These are phyloP conservation scores for Quercus phellos DNA, from an alignment of 331 rosid species.

Conservation along the genomic window DNA sequence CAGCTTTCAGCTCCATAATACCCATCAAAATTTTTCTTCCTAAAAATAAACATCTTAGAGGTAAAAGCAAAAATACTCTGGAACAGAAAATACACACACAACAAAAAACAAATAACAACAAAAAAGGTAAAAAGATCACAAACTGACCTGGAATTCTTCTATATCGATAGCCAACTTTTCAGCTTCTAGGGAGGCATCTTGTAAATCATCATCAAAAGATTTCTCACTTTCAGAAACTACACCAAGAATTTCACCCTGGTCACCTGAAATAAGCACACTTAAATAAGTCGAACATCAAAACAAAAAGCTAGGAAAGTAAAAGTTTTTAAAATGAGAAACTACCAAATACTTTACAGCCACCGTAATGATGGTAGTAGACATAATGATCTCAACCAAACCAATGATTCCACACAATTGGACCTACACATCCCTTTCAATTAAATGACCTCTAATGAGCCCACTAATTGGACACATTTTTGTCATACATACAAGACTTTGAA, in stretches of 20 bases:
- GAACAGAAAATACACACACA: constrained; percentile 3
- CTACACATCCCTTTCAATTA: neutral
- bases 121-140: neutral
- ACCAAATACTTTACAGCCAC: neutral
- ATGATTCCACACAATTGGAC: neutral
- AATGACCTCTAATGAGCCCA: neutral
- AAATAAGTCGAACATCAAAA: constrained; percentile 14
- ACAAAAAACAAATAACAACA: too few species aligned
- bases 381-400: neutral
- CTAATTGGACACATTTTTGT: neutral
- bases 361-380: too few species aligned
- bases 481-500: neutral
- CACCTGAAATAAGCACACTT: constrained; percentile 43
- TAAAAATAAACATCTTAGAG: neutral
- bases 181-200: constrained; percentile 34
- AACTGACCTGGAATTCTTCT: constrained; percentile 43
- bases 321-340: neutral
- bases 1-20: neutral
- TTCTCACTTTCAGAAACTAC: constrained; percentile 45
- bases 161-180: constrained; percentile 36
- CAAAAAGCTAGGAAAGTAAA: neutral
- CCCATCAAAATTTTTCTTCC: neutral
- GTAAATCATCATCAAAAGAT: constrained; percentile 38
- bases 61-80: constrained; percentile 1
- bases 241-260: constrained; percentile 40